Percentiles rank a stretch among this genome's conserved stretches.
Evolutionary conservation across 139 green algal genomes (phyloP).

Genomic region (Haematococcus lacustris): DNA sequence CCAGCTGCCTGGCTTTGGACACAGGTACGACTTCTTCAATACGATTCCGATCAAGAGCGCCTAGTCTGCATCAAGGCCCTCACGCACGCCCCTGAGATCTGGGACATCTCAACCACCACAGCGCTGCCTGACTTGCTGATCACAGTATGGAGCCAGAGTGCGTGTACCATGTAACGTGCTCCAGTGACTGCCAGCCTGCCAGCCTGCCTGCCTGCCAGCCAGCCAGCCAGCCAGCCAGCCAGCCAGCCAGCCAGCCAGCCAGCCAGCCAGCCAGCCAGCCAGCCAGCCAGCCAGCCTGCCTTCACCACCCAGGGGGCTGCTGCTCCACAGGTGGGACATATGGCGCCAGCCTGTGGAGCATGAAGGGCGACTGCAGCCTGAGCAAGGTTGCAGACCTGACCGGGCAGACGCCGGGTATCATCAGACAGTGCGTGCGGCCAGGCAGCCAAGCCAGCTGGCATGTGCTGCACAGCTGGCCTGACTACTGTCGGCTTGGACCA

Average conservation of each 20-base stretch:
- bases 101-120: constrained; percentile 50
- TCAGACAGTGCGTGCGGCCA: too few relatives aligned
- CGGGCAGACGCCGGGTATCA: constrained; percentile 23
- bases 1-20: neutral
- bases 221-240: too few relatives aligned
- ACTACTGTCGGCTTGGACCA: too few relatives aligned
- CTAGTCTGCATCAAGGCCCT: constrained; percentile 27
- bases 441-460: neutral
- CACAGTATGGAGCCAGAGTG: constrained; percentile 60
- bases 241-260: too few relatives aligned
- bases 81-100: constrained; percentile 56
- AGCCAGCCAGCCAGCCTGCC: too few relatives aligned
- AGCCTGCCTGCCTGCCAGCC: too few relatives aligned
- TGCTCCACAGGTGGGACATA: constrained; percentile 40
- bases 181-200: neutral
- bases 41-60: constrained; percentile 49
- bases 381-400: constrained; percentile 29
- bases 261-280: too few relatives aligned
- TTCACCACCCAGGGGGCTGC: neutral
- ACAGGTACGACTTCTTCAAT: constrained; percentile 63
- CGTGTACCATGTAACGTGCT: neutral
- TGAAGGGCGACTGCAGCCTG: constrained; percentile 14
- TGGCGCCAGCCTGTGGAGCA: constrained; percentile 47
- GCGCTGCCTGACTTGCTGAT: constrained; percentile 24
- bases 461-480: neutral